Conservation (phyloP, 176 grass and related monocot species). For the Triticum urartu region DNA sequence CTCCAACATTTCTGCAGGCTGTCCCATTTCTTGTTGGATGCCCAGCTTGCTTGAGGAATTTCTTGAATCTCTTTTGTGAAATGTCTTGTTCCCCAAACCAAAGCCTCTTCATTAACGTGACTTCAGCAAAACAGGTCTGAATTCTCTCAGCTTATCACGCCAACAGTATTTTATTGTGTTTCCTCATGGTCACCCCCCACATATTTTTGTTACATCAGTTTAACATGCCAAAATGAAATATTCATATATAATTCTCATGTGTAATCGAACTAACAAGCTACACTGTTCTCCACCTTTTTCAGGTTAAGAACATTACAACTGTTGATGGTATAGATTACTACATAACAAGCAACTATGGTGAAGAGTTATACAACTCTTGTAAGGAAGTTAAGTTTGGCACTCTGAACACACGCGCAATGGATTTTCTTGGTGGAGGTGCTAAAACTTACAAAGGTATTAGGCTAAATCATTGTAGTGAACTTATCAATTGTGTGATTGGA, state of each 20-base stretch:
- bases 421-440: conserved; percentile 91
- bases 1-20: conserved; percentile 56
- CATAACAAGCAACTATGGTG: conserved; percentile 67
- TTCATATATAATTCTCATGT: neutral
- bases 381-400: conserved; percentile 99
- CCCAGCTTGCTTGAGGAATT: conserved; percentile 98
- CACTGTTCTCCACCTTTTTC: conserved; percentile 30
- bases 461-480: neutral
- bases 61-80: conserved; percentile 92
- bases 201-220: conserved; percentile 11
- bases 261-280: conserved; percentile 23
- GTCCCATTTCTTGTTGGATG: conserved; percentile 99
- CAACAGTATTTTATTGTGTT: neutral
- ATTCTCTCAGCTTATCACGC: conserved; percentile 21
- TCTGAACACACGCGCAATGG: conserved; percentile 92
- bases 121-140: conserved; percentile 73
- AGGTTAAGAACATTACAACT: conserved; percentile 71
- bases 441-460: conserved; percentile 74
- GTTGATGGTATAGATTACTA: conserved; percentile 85
- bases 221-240: conserved; percentile 12
- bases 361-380: conserved; percentile 84
- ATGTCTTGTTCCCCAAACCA: conserved; percentile 96
- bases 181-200: neutral
- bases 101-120: conserved; percentile 96
- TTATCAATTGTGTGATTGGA: neutral